Evolutionary conservation across 768 basidiomycete genomes (phyloP).

Genomic region (Strobilomyces echinocephalus): DNA sequence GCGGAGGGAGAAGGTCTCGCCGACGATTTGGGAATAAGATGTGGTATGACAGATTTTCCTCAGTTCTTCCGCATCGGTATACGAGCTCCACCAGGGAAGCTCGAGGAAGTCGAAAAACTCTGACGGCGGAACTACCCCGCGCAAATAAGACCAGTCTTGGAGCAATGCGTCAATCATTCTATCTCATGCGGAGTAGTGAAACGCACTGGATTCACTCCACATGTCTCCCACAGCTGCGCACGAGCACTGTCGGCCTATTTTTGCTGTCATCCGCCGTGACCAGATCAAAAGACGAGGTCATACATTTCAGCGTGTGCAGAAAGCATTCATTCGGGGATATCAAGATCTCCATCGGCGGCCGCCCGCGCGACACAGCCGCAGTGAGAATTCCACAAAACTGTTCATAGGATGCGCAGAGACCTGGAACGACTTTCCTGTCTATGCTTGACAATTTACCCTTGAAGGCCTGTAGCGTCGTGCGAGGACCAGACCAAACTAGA

Average conservation of each 20-base stretch:
- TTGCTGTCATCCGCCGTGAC: not conserved
- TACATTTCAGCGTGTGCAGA: conserved; percentile 5
- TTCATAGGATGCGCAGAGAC: conserved; percentile 2
- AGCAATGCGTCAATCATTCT: not conserved
- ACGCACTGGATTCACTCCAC: conserved; percentile 15
- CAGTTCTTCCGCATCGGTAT: not conserved
- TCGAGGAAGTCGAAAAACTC: conserved; percentile 8
- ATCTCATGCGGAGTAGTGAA: not conserved
- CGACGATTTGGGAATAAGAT: conserved; percentile 8
- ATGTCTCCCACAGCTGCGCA: not conserved
- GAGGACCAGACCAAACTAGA: conserved; percentile 14
- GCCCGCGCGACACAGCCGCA: not conserved
- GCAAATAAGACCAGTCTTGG: conserved; percentile 17
- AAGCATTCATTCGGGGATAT: not conserved
- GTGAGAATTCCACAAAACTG: conserved; percentile 6
- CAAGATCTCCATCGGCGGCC: not conserved
- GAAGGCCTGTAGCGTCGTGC: conserved; percentile 8
- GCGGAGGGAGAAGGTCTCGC: not conserved
- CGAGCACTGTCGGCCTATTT: conserved; percentile 4
- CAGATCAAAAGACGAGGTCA: not conserved
- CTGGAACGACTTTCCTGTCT: conserved; percentile 9
- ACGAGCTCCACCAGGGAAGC: conserved; percentile 16
- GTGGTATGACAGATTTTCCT: conserved; percentile 2
- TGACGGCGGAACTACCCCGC: conserved; percentile 11
- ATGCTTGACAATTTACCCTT: conserved; percentile 3